Evolutionary conservation across 1,139 yeast species (phyloP), one percentile per base, ranked within the genome.

Genomic region (Geotrichum macrosporum): DNA sequence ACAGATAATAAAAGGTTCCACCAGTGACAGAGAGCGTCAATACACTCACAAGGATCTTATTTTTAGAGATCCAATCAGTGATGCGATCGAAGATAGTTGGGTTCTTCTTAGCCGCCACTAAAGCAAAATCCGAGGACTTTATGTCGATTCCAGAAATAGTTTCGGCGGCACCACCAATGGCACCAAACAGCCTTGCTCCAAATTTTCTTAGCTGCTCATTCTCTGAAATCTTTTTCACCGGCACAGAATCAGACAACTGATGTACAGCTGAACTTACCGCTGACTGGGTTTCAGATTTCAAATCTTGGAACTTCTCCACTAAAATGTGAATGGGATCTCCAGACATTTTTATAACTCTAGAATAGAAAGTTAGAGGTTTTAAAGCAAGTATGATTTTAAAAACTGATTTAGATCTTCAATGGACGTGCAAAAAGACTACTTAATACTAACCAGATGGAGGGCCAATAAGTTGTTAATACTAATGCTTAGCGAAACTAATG

Each of bases 31-130:
- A 55, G 8, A 57, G 54, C 4, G 60, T 55, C 5, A 58, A 54
- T 10, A 57, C 50, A 10, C 53, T 50, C 13, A 59, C 55, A 15
- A 57, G 53, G 35, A 56, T 53, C 46, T 55, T 59, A 56, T 59
- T 57, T 13, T 53, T 48, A 10, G 44, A 24, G 34, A 63, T 47
- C 66, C 67, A 67, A 26, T 56, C 58, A 20, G 41, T 27, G 27
- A 47, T 13, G 5, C 34, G 13, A 9, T 41, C 38, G 21, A 22
- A 34, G 8, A 30, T 10, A n/a, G 35, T 20, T 4, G 42, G 35
- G 8, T 26, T n/a, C 19, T 19, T 29, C 20, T 31, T 4, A 18
- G 10, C 13, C 29, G 21, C 27, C 29, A 5, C 13, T 5, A 29
- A 18, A 12, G 32, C 21, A 30, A 19, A 26, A 13, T 18, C 29